Evolutionary conservation across 2,329 filamentous ascomycete genomes (phyloP).

Genomic region (Dactylonectria macrodidyma): DNA sequence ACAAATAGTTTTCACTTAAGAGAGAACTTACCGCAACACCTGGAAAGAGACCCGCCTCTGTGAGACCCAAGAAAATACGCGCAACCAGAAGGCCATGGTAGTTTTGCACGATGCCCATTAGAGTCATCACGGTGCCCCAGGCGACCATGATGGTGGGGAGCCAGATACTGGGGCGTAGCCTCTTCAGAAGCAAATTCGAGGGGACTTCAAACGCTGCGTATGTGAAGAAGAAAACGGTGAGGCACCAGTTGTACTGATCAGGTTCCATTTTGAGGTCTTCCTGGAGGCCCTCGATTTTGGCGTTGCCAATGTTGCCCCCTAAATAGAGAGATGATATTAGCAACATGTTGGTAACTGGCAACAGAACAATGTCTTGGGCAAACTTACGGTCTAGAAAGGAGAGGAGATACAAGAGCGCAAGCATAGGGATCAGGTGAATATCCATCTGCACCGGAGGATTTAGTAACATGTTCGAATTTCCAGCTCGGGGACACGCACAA

Average conservation of each 20-base stretch:
- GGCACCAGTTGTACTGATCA: slow-evolving; percentile 79
- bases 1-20: not conserved
- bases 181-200: slow-evolving; percentile 85
- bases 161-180: slow-evolving; percentile 80
- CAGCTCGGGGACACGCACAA: not conserved
- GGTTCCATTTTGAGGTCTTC: slow-evolving; percentile 70
- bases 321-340: too few species aligned
- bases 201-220: slow-evolving; percentile 83
- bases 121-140: slow-evolving; percentile 64
- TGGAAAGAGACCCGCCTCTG: slow-evolving; percentile 77
- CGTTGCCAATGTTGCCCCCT: slow-evolving; percentile 70
- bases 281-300: slow-evolving; percentile 73
- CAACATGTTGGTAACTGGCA: not conserved
- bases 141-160: slow-evolving; percentile 82
- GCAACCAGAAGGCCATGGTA: slow-evolving; percentile 63
- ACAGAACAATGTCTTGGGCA: not conserved
- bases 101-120: slow-evolving; percentile 68
- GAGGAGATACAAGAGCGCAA: slow-evolving; percentile 78
- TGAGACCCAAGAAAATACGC: slow-evolving; percentile 74
- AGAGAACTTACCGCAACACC: slow-evolving; percentile 66
- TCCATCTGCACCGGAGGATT: slow-evolving; percentile 60
- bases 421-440: slow-evolving; percentile 68
- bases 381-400: slow-evolving; percentile 75
- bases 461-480: not conserved
- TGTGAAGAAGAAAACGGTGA: slow-evolving; percentile 83